Conservation (phyloP, 176 grass and related monocot species). For the Lolium perenne region DNA sequence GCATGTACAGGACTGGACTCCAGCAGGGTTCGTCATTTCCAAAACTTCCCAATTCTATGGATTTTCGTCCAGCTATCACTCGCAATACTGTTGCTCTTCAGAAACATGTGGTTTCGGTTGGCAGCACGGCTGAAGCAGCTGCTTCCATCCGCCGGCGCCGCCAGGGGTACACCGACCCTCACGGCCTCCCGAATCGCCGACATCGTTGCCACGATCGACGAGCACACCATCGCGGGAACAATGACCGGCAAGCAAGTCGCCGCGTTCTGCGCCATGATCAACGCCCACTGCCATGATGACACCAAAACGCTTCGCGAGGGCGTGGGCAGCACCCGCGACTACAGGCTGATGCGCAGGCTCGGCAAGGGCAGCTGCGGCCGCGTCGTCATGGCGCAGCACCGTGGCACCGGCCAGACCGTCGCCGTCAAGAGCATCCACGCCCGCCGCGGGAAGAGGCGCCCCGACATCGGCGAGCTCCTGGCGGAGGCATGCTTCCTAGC, state of each 20-base stretch:
- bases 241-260: background rate
- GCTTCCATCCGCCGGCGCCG: background rate
- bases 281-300: background rate
- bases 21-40: background rate
- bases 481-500: slow-evolving; percentile 15
- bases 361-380: slow-evolving; percentile 5
- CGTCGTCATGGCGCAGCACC: slow-evolving; percentile 34
- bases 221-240: background rate
- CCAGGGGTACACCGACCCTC: background rate
- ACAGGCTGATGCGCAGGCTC: slow-evolving; percentile 31
- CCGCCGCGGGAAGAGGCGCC: no score
- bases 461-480: background rate
- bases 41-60: background rate
- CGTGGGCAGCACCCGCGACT: slow-evolving; percentile 28
- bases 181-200: background rate
- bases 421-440: slow-evolving; percentile 29
- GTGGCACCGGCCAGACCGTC: slow-evolving; percentile 43
- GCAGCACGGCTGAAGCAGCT: background rate
- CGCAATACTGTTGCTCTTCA: background rate
- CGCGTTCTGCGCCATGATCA: slow-evolving; percentile 41
- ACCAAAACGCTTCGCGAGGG: background rate
- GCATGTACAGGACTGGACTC: background rate
- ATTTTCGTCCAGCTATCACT: background rate
- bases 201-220: background rate
- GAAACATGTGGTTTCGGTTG: background rate